Base-by-base conservation (phyloP, 331 rosid genomes). In the Quercus tomentella region DNA sequence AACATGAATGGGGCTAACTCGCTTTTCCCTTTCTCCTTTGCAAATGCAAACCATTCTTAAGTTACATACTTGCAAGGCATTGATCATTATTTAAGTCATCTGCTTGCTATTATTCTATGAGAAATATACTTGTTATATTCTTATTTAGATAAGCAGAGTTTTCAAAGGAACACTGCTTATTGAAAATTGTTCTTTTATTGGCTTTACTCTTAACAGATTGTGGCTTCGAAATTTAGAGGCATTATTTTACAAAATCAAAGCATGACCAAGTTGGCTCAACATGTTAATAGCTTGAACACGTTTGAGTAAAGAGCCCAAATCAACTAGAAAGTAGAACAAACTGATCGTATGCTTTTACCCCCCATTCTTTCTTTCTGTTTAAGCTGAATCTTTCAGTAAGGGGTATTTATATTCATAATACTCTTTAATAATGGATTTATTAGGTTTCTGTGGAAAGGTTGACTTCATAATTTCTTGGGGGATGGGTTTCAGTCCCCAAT, bases 131-230 rank as follows among this genome's bases (percentile, higher is more conserved):
- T 73, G 31, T 78, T 56, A 49, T 61, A 54, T 83, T 60, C 31
- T 77, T 89, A 54, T 85, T 85, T 88, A 96, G 98, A 94, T 89
- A 71, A 97, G 97, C 97, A 56, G 98, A 91, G 52, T 91, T 93
- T 89, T 73, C 92, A 78, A 91, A 87, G 97, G 99, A 91, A 78
- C 77, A 54, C 56, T 55, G 41, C 30, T 23, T 26, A 20, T 51
- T 6, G 25, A 16, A 23, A 45, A n/a, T 16, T 62, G 21, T 30
- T 45, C 33, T 62, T 72, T 70, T 54, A 43, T 25, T 72, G 15
- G 20, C n/a, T 70, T 70, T 63, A 63, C 35, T 25, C n/a, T 66
- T 41, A 12, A 37, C 4, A 7, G 72, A 73, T 57, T 80, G 74
- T 74, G 66, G 60, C 73, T 70, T 69, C 49, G 14, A 79, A 60